A percentile compares a stretch with the other conserved stretches of the same genome.
These are phyloP conservation scores for Alloascoidea hylecoeti DNA, from an alignment of 805 yeast genomes.

Conservation along the genomic window DNA sequence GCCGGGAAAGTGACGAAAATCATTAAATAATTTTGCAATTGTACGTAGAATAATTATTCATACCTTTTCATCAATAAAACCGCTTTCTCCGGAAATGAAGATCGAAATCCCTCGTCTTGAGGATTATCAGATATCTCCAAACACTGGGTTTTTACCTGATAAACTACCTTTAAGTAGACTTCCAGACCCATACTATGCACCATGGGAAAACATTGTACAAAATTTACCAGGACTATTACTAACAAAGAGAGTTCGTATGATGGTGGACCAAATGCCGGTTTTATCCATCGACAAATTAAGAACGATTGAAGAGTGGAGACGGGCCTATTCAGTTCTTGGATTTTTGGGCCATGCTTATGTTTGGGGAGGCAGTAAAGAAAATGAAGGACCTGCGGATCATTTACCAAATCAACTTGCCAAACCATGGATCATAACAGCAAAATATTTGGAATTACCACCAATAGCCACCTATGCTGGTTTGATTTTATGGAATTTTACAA, in stretches of 20 bases:
- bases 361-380: conserved; percentile 62
- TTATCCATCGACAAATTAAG: conserved; percentile 32
- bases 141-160: conserved; percentile 70
- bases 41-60: too few species aligned
- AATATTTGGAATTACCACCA: conserved; percentile 63
- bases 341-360: conserved; percentile 81
- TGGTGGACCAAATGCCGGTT: conserved; percentile 53
- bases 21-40: too few species aligned
- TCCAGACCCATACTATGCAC: conserved; percentile 45
- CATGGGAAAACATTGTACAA: conserved; percentile 64
- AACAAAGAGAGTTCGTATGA: conserved; percentile 41
- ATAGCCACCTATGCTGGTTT: conserved; percentile 79
- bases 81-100: too few species aligned
- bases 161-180: conserved; percentile 45
- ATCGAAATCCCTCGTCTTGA: conserved; percentile 31
- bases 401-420: conserved; percentile 57
- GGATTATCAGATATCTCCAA: conserved; percentile 58
- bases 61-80: too few species aligned
- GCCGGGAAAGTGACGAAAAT: too few species aligned
- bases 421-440: conserved; percentile 52
- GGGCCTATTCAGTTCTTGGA: conserved; percentile 72
- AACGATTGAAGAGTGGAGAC: conserved; percentile 39
- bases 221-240: conserved; percentile 64
- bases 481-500: conserved; percentile 77
- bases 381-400: conserved; percentile 36